Base-by-base conservation (phyloP, 495 filamentous ascomycete species). In the Xylaria acuta region DNA sequence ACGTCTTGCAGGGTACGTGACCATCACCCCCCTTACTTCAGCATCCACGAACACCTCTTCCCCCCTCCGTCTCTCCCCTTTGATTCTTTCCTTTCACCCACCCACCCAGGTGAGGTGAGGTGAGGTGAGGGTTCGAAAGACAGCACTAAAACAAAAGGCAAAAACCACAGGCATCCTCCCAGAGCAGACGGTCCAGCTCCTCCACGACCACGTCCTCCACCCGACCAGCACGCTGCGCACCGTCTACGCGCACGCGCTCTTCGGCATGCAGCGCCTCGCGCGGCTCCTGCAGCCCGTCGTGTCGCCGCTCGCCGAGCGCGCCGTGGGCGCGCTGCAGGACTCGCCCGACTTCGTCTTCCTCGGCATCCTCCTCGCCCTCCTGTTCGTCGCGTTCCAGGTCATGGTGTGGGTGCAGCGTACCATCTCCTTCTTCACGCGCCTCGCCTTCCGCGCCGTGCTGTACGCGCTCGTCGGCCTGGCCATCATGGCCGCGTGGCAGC, bases 391-490 rank as follows among this genome's bases (percentile, higher is more conserved):
- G 22, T 80, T 95, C 71, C 88, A 91, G 76, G 75, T 94, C 66
- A 80, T 96, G n/a, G 82, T 89, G 76, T 89, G 90, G 78, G 80
- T 91, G 34, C 88, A 88, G 60, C 86, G 92, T 45, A 80, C 92
- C 3, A 81, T 97, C 66, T 84, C 94, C 77, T 95, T 88, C 79
- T 94, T 93, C 89, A 85, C 92, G n/a, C 77, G 83, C 51, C 76
- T 95, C 59, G 85, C 82, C 7, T 76, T 92, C 68, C 78, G 86
- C 38, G 22, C 93, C 54, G 70, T 86, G 0, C 87, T 93, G 60
- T 96, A 89, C 88, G 85, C 81, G 0, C 72, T 77, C 2, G 40
- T 94, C 16, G 80, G 84, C 22, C 81, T 82, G 0, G 4, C 88
- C 1, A 85, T 81, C 0, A 80, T 86, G 45, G 88, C 87, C 70